Percentiles rank a stretch among this genome's conserved stretches.
Conservation (phyloP, 345 rosid genomes). For the Erysimum cheiranthoides region DNA sequence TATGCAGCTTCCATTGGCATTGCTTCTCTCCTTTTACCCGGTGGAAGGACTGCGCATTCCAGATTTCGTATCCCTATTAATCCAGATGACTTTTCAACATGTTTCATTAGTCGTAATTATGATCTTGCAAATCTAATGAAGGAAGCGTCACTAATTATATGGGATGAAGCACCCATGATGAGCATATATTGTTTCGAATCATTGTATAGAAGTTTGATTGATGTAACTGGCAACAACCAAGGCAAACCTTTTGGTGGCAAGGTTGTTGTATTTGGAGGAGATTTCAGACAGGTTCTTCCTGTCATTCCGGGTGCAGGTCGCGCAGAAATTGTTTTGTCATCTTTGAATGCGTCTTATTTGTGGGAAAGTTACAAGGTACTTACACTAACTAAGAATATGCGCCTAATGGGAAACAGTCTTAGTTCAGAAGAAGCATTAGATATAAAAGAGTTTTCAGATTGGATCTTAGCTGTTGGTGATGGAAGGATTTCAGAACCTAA, state of each 20-base stretch:
- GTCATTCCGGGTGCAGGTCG: neutral
- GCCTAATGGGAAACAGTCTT: neutral
- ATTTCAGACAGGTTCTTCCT: neutral
- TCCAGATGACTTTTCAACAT: neutral
- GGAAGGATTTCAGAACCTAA: neutral
- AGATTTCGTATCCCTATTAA: neutral
- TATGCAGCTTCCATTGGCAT: neutral
- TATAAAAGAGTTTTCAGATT: neutral
- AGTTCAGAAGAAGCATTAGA: neutral
- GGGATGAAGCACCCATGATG: neutral
- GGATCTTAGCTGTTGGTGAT: neutral
- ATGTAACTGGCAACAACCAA: neutral
- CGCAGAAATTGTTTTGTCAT: neutral
- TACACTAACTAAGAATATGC: neutral
- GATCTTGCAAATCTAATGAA: too few relatives aligned
- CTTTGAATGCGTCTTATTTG: neutral
- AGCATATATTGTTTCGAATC: neutral
- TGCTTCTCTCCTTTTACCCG: too few relatives aligned
- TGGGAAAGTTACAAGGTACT: neutral
- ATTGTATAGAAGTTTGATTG: neutral
- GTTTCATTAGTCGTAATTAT: too few relatives aligned
- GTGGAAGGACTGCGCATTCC: neutral
- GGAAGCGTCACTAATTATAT: neutral
- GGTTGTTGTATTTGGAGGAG: neutral
- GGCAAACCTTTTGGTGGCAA: neutral